Evolutionary conservation across 768 basidiomycete genomes (phyloP), one percentile per base, ranked within the genome.

Genomic region (Hirschioporus abietinus): DNA sequence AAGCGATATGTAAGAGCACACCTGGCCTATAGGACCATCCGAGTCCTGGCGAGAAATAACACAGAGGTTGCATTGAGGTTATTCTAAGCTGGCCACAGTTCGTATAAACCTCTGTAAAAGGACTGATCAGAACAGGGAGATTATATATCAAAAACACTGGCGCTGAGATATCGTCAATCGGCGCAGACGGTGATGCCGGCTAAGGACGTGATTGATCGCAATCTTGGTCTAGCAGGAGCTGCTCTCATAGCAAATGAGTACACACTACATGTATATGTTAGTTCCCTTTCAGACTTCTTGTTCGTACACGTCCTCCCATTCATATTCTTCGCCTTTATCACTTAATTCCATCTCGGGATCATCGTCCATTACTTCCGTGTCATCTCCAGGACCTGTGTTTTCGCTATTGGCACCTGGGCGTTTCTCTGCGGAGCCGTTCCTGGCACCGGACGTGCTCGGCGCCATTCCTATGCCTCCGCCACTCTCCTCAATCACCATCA

Each of bases 301-400:
- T 72, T 93, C 90, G 71, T 90, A 93, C 26, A 74, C 79, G 61
- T 85, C 88, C 68, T 79, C 76, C 75, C 81, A 82, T 59, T 77
- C 79, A 24, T 73, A 70, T 64, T 75, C 76, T 10, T 81, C 79
- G 12, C 78, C 81, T 67, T 83, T 81, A 23, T 81, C 81, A 66
- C 77, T 78, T 62, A 76, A 70, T 18, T 75, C 76, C 24, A 74
- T 79, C 1, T 67, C 76, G 9, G 77, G 7, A 61, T 74, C 17
- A 68, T 65, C 27, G 30, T 72, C 70, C 42, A 72, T 70, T 1
- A 67, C 72, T 9, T 66, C 72, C 10, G 42, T 60, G 24, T 64
- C 66, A 63, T 58, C 35, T 25, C 18, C 20, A 62, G 36, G 68
- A 1, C 24, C 68, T 12, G 59, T 64, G 8, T 81, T 80, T 25